Conservation (phyloP, 371 early-diverging fungal species). For the Actinomortierella wolfii region DNA sequence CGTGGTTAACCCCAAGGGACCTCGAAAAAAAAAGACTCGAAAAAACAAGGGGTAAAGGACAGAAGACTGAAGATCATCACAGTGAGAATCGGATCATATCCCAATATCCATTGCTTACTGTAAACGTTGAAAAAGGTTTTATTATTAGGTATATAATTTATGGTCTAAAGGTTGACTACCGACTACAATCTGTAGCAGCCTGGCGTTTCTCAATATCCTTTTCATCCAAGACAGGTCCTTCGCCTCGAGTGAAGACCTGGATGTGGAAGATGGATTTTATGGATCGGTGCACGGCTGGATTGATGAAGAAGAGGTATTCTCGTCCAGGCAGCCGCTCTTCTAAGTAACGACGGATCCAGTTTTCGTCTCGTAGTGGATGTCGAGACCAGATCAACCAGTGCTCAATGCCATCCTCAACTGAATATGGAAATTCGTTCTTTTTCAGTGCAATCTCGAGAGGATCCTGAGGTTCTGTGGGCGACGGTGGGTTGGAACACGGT, state of each 20-base stretch:
- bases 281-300: constrained; percentile 34
- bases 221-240: constrained; percentile 43
- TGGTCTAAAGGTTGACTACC: no score
- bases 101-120: no score
- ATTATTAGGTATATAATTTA: no score
- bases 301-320: constrained; percentile 40
- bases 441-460: constrained; percentile 33
- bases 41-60: no score
- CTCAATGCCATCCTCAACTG: constrained; percentile 37
- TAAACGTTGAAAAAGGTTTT: no score
- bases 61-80: no score
- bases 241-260: constrained; percentile 43
- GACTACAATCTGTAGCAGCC: no score
- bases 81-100: no score
- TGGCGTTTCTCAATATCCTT: constrained; percentile 22
- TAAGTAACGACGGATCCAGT: constrained; percentile 37
- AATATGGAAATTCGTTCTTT: constrained; percentile 46
- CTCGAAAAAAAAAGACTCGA: no score
- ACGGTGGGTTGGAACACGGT: constrained; percentile 15
- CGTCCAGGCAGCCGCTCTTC: constrained; percentile 42
- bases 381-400: constrained; percentile 47
- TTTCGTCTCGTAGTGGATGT: constrained; percentile 25
- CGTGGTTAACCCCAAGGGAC: no score
- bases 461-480: constrained; percentile 38
- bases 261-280: constrained; percentile 40